Percentiles rank a stretch among this genome's conserved stretches.
phyloP scores from a whole-genome alignment of 1,284 basidiomycete genomes.

The Boletus albobrunnescens region DNA sequence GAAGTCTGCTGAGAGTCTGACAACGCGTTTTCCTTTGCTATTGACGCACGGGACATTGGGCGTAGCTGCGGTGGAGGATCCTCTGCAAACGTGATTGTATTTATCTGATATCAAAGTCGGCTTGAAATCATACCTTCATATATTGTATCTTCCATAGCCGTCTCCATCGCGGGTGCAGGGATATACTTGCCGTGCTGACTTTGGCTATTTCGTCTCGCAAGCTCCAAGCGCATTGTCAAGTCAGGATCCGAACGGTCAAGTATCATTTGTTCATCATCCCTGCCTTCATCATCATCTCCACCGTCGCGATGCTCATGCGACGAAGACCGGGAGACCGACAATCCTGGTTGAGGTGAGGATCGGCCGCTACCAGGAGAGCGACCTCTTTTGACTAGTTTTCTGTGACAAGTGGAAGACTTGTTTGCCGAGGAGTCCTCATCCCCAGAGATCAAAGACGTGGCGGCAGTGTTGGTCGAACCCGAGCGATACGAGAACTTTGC shows the following conservation, averaged over 20 bases:
- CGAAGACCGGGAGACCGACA: constrained; percentile 39
- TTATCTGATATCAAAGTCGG: neutral
- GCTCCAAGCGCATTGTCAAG: constrained; percentile 65
- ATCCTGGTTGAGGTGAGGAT: constrained; percentile 32
- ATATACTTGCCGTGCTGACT: constrained; percentile 57
- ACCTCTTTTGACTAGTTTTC: constrained; percentile 54
- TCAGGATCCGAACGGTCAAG: constrained; percentile 69
- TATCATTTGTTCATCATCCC: constrained; percentile 30
- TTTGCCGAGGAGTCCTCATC: constrained; percentile 56
- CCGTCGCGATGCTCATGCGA: constrained; percentile 40
- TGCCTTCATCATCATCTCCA: constrained; percentile 50
- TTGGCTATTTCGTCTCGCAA: constrained; percentile 78
- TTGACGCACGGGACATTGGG: constrained; percentile 51
- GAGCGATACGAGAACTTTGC: constrained; percentile 67
- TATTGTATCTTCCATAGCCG: constrained; percentile 58
- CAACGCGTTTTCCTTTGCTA: constrained; percentile 37
- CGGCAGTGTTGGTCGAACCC: constrained; percentile 59
- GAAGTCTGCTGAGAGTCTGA: constrained; percentile 40
- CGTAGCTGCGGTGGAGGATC: constrained; percentile 53
- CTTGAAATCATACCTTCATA: constrained; percentile 57
- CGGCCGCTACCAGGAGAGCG: constrained; percentile 50
- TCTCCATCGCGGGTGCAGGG: constrained; percentile 39
- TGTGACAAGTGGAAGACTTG: constrained; percentile 45
- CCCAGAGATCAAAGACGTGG: constrained; percentile 53
- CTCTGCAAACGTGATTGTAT: constrained; percentile 39